Conservation (phyloP, 495 filamentous ascomycete species). For the Penicillium longicatenatum region DNA sequence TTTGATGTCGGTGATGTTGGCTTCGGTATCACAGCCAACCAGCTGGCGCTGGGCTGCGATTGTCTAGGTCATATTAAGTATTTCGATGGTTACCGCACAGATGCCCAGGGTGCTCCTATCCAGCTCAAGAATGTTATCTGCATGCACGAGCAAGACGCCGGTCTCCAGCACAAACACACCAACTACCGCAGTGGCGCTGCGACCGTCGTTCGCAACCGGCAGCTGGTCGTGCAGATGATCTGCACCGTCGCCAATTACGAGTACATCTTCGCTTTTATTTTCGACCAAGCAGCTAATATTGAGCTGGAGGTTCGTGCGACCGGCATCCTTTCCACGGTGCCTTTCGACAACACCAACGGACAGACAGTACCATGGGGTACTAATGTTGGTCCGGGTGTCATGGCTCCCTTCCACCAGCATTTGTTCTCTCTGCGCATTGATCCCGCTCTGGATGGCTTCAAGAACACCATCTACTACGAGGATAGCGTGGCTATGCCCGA, state of each 20-base stretch:
- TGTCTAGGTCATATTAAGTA: constrained; percentile 71
- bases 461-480: constrained; percentile 70
- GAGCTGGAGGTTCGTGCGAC: constrained; percentile 85
- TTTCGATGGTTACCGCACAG: constrained; percentile 58
- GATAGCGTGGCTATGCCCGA: constrained; percentile 74
- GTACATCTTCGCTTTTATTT: constrained; percentile 81
- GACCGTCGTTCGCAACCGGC: constrained; percentile 60
- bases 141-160: constrained; percentile 70
- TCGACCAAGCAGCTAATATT: constrained; percentile 83
- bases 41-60: constrained; percentile 68
- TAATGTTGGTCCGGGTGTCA: constrained; percentile 80
- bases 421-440: constrained; percentile 90
- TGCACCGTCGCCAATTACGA: constrained; percentile 83
- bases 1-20: constrained; percentile 74
- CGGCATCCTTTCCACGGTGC: constrained; percentile 82
- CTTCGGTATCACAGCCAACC: constrained; percentile 66
- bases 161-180: constrained; percentile 70
- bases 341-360: constrained; percentile 59
- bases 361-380: constrained; percentile 74
- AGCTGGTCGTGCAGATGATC: constrained; percentile 71
- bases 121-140: constrained; percentile 63
- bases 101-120: constrained; percentile 53
- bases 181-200: constrained; percentile 65
- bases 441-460: constrained; percentile 73
- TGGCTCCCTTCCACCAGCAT: constrained; percentile 82